These are phyloP conservation scores for Irpex rosettiformis DNA, from an alignment of 1,284 basidiomycete genomes.

Conservation along the genomic window DNA sequence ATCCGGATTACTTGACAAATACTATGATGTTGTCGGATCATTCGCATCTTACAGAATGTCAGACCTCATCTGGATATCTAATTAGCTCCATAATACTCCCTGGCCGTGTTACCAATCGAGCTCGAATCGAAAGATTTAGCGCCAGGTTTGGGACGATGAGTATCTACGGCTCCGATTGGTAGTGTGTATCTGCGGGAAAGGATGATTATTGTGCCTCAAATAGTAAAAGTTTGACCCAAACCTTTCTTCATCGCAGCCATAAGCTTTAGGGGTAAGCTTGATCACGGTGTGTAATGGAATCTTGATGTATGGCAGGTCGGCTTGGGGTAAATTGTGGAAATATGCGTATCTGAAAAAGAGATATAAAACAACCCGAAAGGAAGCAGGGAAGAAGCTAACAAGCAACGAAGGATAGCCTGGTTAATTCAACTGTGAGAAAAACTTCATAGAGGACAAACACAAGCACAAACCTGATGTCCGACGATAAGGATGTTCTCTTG, in stretches of 20 bases:
- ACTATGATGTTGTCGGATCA: too few species aligned
- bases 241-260: slow-evolving; percentile 97
- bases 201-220: background rate
- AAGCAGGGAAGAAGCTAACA: slow-evolving; percentile 45
- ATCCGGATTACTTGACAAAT: too few species aligned
- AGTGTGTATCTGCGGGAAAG: slow-evolving; percentile 55
- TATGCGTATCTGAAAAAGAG: slow-evolving; percentile 75
- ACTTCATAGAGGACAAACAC: slow-evolving; percentile 4
- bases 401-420: slow-evolving; percentile 85
- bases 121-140: slow-evolving; percentile 28
- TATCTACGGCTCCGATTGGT: slow-evolving; percentile 90
- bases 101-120: slow-evolving; percentile 33
- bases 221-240: slow-evolving; percentile 31
- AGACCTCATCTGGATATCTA: background rate
- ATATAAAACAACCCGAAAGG: background rate
- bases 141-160: slow-evolving; percentile 87
- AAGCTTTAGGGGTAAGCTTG: slow-evolving; percentile 96
- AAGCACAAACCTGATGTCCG: slow-evolving; percentile 76
- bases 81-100: slow-evolving; percentile 29
- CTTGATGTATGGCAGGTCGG: slow-evolving; percentile 96
- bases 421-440: slow-evolving; percentile 5
- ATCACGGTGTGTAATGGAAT: slow-evolving; percentile 96
- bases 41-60: background rate
- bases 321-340: slow-evolving; percentile 91
- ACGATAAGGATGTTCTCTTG: slow-evolving; percentile 98